Evolutionary conservation across 2,329 filamentous ascomycete genomes (phyloP).

Genomic region (Orbilia quercus): DNA sequence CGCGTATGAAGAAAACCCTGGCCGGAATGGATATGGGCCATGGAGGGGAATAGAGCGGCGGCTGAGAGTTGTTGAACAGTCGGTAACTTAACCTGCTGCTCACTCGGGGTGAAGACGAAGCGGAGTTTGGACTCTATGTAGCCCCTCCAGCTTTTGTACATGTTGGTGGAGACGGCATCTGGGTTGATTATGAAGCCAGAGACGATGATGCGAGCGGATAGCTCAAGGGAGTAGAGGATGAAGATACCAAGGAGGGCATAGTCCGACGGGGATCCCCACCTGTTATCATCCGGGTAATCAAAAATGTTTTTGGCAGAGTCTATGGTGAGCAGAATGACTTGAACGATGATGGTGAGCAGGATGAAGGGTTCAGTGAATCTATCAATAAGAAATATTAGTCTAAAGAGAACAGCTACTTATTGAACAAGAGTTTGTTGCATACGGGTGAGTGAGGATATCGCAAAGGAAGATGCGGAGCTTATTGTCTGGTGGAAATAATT

Average conservation of each 20-base stretch:
- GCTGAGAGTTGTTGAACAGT: conserved; percentile 52
- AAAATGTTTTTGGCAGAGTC: conserved; percentile 81
- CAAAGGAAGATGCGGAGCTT: conserved; percentile 78
- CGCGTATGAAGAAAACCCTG: conserved; percentile 62
- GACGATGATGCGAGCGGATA: conserved; percentile 84
- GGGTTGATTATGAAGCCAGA: conserved; percentile 94
- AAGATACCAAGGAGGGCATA: conserved; percentile 86
- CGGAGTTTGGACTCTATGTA: conserved; percentile 53
- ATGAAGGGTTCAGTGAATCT: conserved; percentile 82
- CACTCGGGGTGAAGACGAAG: conserved; percentile 78
- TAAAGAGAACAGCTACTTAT: neutral
- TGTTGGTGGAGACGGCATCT: conserved; percentile 44
- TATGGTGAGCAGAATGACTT: conserved; percentile 86
- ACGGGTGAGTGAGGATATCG: conserved; percentile 84
- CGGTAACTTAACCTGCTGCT: conserved; percentile 53
- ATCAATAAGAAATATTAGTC: conserved; percentile 32
- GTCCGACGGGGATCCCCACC: conserved; percentile 78
- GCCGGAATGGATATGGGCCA: conserved; percentile 54
- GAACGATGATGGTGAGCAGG: conserved; percentile 84
- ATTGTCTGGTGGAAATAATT: conserved; percentile 84
- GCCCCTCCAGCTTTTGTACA: conserved; percentile 67
- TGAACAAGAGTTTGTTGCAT: conserved; percentile 32
- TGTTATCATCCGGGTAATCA: conserved; percentile 69
- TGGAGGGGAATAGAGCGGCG: conserved; percentile 53
- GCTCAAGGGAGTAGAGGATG: conserved; percentile 87